phyloP scores from a whole-genome alignment of 78 protist genomes.

The Dictyostelium firmibasis region DNA sequence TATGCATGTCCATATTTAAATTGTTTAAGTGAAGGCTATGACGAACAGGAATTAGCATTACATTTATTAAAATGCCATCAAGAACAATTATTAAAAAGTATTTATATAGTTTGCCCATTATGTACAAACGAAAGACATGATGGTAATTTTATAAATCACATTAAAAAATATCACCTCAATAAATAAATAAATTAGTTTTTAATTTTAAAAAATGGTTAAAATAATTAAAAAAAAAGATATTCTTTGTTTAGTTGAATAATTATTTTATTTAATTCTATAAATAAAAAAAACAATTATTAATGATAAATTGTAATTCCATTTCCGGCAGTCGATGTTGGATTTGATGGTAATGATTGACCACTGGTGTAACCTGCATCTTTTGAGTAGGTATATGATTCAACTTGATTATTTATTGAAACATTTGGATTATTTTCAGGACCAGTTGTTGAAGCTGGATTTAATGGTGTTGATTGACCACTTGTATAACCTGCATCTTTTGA shows the following conservation, averaged over 20 bases:
- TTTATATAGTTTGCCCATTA: neutral
- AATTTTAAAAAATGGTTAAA: neutral
- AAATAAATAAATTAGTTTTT: too few relatives aligned
- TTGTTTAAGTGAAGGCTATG: neutral
- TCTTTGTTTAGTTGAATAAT: too few relatives aligned
- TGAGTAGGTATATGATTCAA: neutral
- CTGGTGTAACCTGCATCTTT: neutral
- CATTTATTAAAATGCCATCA: neutral
- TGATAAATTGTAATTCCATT: neutral
- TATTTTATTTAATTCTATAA: neutral
- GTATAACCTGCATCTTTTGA: neutral
- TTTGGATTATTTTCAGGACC: neutral
- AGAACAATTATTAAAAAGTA: neutral
- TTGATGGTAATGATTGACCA: neutral
- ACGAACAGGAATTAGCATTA: neutral
- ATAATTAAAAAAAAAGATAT: neutral
- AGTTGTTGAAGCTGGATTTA: neutral
- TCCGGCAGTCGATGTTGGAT: neutral
- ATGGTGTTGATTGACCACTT: neutral
- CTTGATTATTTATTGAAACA: neutral
- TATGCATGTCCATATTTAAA: conserved; percentile 10
- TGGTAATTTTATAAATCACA: neutral
- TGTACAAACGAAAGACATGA: neutral
- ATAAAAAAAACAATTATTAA: too few relatives aligned
- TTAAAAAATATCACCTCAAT: neutral